A percentile compares a stretch with the other conserved stretches of the same genome.
phyloP scores from a whole-genome alignment of 306 rosid species.

The Medicago lupulina region DNA sequence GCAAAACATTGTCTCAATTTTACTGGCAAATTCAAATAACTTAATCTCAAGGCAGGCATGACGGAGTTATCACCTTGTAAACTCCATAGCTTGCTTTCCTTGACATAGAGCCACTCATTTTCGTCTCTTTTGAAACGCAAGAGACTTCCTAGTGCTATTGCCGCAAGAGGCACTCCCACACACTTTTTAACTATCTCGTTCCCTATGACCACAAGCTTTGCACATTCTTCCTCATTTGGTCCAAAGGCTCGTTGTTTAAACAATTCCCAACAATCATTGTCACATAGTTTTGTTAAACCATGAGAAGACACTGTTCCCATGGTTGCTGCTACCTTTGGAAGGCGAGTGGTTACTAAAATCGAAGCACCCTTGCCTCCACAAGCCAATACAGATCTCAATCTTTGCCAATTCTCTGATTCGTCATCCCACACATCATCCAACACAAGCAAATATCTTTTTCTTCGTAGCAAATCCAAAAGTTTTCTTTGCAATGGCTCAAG shows the following conservation, averaged over 20 bases:
- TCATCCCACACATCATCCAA: conserved; percentile 38
- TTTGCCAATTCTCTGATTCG: conserved; percentile 1
- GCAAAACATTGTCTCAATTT: conserved; percentile 33
- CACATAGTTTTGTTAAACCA: not conserved
- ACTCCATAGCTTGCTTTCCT: conserved; percentile 27
- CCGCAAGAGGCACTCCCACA: conserved; percentile 36
- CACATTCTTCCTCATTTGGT: not conserved
- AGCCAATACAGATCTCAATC: not conserved
- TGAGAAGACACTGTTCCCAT: conserved; percentile 10
- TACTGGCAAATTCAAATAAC: conserved; percentile 19
- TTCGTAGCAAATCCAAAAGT: not conserved
- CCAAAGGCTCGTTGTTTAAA: conserved; percentile 30
- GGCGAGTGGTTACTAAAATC: conserved; percentile 31
- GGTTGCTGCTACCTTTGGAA: not conserved
- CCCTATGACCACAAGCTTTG: conserved; percentile 27
- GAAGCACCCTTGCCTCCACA: conserved; percentile 36
- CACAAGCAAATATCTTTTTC: conserved; percentile 30
- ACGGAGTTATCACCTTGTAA: not conserved
- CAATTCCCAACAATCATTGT: not conserved
- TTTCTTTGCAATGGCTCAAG: conserved; percentile 10
- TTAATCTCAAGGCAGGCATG: conserved; percentile 13
- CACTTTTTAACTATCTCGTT: conserved; percentile 38
- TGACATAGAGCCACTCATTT: not conserved
- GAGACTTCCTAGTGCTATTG: conserved; percentile 23
- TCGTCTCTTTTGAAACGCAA: conserved; percentile 14